phyloP scores from a whole-genome alignment of 23 red algal species.

The Chondrus crispus region DNA sequence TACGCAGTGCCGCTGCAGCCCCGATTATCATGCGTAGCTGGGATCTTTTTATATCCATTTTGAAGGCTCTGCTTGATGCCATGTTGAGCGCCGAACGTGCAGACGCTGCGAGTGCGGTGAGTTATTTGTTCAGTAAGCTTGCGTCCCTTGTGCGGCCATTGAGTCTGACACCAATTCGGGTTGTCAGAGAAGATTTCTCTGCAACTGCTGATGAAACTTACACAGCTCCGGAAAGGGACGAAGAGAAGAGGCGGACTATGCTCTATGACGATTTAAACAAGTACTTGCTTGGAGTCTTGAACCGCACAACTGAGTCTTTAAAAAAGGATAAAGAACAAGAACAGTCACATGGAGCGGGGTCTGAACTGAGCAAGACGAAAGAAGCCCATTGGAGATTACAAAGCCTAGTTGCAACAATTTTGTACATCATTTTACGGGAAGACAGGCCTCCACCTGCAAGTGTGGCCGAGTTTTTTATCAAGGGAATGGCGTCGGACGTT shows the following conservation, averaged over 20 bases:
- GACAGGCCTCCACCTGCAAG: slow-evolving; percentile 33
- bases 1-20: slow-evolving; percentile 52
- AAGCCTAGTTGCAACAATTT: slow-evolving; percentile 51
- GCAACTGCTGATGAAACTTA: neutral
- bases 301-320: neutral
- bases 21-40: slow-evolving; percentile 77
- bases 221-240: neutral
- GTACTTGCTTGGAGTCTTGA: neutral
- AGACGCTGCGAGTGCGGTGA: slow-evolving; percentile 59
- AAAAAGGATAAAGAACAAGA: too few species aligned
- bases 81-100: slow-evolving; percentile 66
- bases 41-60: slow-evolving; percentile 39
- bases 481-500: slow-evolving; percentile 69
- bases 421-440: slow-evolving; percentile 62
- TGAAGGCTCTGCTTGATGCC: slow-evolving; percentile 29
- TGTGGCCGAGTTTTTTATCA: slow-evolving; percentile 63
- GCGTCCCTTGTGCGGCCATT: slow-evolving; percentile 60
- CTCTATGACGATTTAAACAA: slow-evolving; percentile 28
- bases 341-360: neutral
- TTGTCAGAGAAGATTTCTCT: slow-evolving; percentile 21
- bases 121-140: slow-evolving; percentile 61
- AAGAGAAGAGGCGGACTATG: neutral
- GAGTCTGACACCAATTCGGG: slow-evolving; percentile 14
- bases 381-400: slow-evolving; percentile 74
- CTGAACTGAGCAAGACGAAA: neutral